Conservation (phyloP, 352 stramenopile genomes). For the Globisporangium canariense region DNA sequence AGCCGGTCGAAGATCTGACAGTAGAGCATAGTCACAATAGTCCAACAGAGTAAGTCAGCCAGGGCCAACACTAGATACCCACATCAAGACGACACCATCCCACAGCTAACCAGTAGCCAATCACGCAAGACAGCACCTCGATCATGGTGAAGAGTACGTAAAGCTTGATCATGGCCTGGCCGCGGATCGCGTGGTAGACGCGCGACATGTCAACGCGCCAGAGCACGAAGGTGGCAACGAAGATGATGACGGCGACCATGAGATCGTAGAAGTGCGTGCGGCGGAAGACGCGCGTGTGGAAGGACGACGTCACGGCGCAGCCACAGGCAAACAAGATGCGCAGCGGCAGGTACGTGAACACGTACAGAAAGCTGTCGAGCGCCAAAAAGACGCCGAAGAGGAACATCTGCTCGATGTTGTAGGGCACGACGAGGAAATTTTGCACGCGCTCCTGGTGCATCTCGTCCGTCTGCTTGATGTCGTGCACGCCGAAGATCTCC, state of each 20-base stretch:
- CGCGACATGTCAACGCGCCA: constrained; percentile 93
- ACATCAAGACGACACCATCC: not conserved
- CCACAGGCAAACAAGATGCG: constrained; percentile 80
- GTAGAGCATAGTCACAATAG: not conserved
- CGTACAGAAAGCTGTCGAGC: constrained; percentile 97
- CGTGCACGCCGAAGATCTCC: constrained; percentile 80
- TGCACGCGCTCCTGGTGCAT: constrained; percentile 79
- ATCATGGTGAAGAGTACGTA: constrained; percentile 99
- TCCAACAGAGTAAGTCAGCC: not conserved
- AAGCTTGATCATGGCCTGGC: constrained; percentile 98
- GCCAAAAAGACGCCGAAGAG: constrained; percentile 94
- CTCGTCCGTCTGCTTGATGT: constrained; percentile 71
- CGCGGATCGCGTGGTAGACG: constrained; percentile 98
- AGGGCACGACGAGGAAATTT: constrained; percentile 76
- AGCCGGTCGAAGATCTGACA: constrained; percentile 94
- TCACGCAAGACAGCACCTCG: constrained; percentile 43
- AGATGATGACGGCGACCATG: constrained; percentile 86
- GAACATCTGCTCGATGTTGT: constrained; percentile 85
- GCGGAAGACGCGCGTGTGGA: constrained; percentile 74
- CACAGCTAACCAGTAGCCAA: not conserved
- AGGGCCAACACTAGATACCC: not conserved
- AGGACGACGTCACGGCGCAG: constrained; percentile 72
- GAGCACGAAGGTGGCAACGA: constrained; percentile 70
- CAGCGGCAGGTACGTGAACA: constrained; percentile 95
- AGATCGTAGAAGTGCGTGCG: constrained; percentile 90